A percentile compares a stretch with the other conserved stretches of the same genome.
These are phyloP conservation scores for Hypoxylon fuscum DNA, from an alignment of 495 filamentous ascomycete genomes.

Conservation along the genomic window DNA sequence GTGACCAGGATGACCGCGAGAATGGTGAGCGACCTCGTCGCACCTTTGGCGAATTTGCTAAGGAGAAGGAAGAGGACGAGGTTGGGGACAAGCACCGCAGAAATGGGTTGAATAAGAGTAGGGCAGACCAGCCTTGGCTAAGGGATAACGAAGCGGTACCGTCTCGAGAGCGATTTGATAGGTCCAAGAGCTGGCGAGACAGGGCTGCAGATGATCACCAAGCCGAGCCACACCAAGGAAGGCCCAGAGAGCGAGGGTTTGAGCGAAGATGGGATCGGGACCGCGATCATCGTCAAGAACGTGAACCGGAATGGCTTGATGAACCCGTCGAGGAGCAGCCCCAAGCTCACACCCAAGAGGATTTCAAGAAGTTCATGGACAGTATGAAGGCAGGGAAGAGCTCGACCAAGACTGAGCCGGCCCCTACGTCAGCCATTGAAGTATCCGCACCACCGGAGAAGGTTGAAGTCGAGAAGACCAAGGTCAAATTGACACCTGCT, in stretches of 20 bases:
- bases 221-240: slow-evolving; percentile 51
- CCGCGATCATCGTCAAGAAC: slow-evolving; percentile 70
- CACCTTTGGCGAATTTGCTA: slow-evolving; percentile 56
- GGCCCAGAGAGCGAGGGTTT: slow-evolving; percentile 52
- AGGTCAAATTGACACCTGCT: slow-evolving; percentile 63
- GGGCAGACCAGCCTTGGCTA: slow-evolving; percentile 56
- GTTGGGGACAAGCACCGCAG: slow-evolving; percentile 63
- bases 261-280: slow-evolving; percentile 71
- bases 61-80: slow-evolving; percentile 63
- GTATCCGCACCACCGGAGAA: slow-evolving; percentile 37
- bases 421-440: slow-evolving; percentile 43
- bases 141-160: slow-evolving; percentile 48
- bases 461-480: slow-evolving; percentile 57
- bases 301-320: slow-evolving; percentile 89
- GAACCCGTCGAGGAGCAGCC: slow-evolving; percentile 74
- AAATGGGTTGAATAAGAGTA: slow-evolving; percentile 58
- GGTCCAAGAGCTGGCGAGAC: slow-evolving; percentile 72
- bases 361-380: slow-evolving; percentile 96
- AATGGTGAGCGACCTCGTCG: slow-evolving; percentile 65
- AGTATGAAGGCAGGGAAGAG: slow-evolving; percentile 76
- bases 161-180: slow-evolving; percentile 65
- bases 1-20: slow-evolving; percentile 60
- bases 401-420: slow-evolving; percentile 45
- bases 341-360: slow-evolving; percentile 81
- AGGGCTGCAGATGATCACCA: slow-evolving; percentile 62